Evolutionary conservation across 495 filamentous ascomycete species (phyloP), one percentile per base, ranked within the genome.

Genomic region (Sporormia fimetaria): DNA sequence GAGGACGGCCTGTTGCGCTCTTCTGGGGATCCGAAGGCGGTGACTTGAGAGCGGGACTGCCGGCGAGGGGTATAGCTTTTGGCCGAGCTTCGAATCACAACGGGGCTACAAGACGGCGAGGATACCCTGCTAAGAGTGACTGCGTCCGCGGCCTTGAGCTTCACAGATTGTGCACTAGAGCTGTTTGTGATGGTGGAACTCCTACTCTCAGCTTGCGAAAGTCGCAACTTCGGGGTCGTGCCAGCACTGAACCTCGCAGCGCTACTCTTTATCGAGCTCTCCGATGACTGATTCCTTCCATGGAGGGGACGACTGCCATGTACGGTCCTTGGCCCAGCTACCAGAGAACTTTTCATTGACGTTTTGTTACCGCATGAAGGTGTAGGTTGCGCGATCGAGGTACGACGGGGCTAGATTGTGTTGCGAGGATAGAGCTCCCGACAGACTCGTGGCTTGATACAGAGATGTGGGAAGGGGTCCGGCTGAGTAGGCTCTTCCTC

Each of bases 11-110:
- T 54, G 11, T 10, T 21, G 11, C 50, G 39, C 24, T 49, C 44
- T 23, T 44, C 21, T 21, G 50, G 50, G n/a, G 50, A 54, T 37
- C 50, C 50, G 21, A 40, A 49, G 9, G 36, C 27, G 18, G 35
- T 41, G 11, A 49, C 41, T 12, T 35, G 22, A 11, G 40, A 36
- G 3, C 40, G 36, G 7, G 45, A 54, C 15, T 49, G 30, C 3
- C 40, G 30, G 15, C 35, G 16, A 16, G 50, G 41, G 2, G 50
- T 49, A 6, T n/a, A n/a, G n/a, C n/a, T n/a, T n/a, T n/a, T n/a
- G n/a, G n/a, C 44, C 21, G 37, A 16, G 20, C 24, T 33, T 49
- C 37, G 44, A 0, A 46, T 30, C 1, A 21, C 46, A 5, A 33
- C 28, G 10, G 34, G 33, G 23, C 44, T 48, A n/a, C 25, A 18